Evolutionary conservation across 176 grass and related monocot genomes (phyloP), one percentile per base, ranked within the genome.

Genomic region (Puya raimondii): DNA sequence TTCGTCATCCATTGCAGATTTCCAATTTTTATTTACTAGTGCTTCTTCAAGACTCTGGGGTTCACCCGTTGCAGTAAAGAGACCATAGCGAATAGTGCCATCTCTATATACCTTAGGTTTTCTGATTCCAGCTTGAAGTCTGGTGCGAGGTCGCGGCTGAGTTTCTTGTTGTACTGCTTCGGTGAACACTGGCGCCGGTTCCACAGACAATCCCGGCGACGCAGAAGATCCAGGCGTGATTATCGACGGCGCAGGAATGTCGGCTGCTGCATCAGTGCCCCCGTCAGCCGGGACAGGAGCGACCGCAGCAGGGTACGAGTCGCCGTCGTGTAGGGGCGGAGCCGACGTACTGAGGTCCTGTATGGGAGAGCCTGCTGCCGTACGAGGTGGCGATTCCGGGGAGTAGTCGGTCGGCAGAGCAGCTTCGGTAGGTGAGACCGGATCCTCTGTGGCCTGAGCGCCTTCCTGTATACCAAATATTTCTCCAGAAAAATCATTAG

Each of bases 401-500:
- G 51, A 53, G 51, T 1, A 53, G n/a, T 53, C 51, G 51, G 51
- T 53, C 15, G 51, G 51, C 4, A 53, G 51, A 53, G 51, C 51
- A 53, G 51, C 51, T 53, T 53, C 51, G 51, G 51, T 53, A 53
- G 51, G 51, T 53, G 51, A 53, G 51, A 53, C 51, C 51, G 4
- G 51, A 53, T 53, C 51, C 51, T 53, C 51, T 53, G 51, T 53
- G 51, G 51, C 51, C 51, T 53, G 51, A 53, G 51, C 51, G 51
- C 15, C 51, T 53, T 53, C 51, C 51, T 53, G 51, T 53, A 3
- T 53, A 53, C 51, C 51, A 53, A 53, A 53, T 53, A 53, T 53
- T 53, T 53, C 51, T 53, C 51, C 51, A 53, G 51, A 53, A 53
- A 53, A 53, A 53, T 53, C 51, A 53, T 53, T 53, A 53, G 51